These are phyloP conservation scores for Bifiguratus adelaidae DNA, from an alignment of 192 early-diverging fungal species.

Conservation along the genomic window DNA sequence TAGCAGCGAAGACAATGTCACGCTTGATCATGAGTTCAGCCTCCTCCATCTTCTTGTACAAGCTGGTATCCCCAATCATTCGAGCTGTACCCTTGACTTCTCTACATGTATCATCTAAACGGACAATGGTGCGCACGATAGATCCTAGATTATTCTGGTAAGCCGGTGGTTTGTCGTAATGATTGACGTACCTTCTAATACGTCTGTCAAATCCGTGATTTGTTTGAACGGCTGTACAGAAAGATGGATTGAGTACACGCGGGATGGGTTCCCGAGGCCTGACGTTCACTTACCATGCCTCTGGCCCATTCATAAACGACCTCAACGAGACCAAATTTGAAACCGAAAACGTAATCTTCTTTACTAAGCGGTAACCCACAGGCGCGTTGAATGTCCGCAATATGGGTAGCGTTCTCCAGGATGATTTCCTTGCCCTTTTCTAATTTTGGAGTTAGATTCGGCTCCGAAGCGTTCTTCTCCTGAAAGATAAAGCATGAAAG, in stretches of 20 bases:
- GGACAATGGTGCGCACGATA: slow-evolving; percentile 89
- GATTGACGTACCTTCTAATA: slow-evolving; percentile 64
- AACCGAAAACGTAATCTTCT: slow-evolving; percentile 20
- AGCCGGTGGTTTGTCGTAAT: not conserved
- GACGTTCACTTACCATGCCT: slow-evolving; percentile 41
- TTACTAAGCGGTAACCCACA: slow-evolving; percentile 44
- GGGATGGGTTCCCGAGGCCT: not conserved
- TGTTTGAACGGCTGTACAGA: slow-evolving; percentile 65
- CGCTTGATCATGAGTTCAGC: slow-evolving; percentile 78
- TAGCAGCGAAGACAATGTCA: slow-evolving; percentile 95
- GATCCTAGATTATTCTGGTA: slow-evolving; percentile 35
- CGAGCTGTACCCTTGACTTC: slow-evolving; percentile 77
- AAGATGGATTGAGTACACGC: not conserved
- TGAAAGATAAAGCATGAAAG: slow-evolving; percentile 93
- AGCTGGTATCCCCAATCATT: slow-evolving; percentile 79
- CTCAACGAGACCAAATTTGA: slow-evolving; percentile 87
- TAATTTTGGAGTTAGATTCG: slow-evolving; percentile 54
- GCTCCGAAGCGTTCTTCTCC: slow-evolving; percentile 67
- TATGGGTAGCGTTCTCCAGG: slow-evolving; percentile 48
- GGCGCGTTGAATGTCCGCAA: slow-evolving; percentile 62
- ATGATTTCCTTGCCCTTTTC: slow-evolving; percentile 54
- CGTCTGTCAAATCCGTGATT: slow-evolving; percentile 88
- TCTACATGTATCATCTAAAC: slow-evolving; percentile 87
- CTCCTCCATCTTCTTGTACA: slow-evolving; percentile 89
- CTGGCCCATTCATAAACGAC: slow-evolving; percentile 97